A percentile compares a stretch with the other conserved stretches of the same genome.
Evolutionary conservation across 176 grass and related monocot genomes (phyloP).

Genomic region (Thinopyrum elongatum): DNA sequence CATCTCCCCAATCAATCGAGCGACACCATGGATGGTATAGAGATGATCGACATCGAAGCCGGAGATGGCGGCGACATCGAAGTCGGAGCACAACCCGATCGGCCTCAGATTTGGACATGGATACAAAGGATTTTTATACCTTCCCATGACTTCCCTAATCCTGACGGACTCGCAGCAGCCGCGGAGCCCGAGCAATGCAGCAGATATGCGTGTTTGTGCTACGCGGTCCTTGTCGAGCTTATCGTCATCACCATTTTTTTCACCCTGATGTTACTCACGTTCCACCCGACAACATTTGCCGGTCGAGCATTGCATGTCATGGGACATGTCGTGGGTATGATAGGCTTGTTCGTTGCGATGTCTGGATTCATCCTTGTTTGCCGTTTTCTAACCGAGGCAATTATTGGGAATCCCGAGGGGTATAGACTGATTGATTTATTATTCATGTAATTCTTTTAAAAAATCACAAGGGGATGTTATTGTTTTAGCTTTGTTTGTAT

Average conservation of each 20-base stretch:
- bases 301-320: background rate
- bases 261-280: background rate
- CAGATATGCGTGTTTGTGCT: background rate
- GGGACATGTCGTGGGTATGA: background rate
- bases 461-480: background rate
- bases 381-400: background rate
- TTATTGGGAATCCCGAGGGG: background rate
- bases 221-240: background rate
- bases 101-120: background rate
- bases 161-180: background rate
- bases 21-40: background rate
- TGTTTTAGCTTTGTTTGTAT: background rate
- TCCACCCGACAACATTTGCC: background rate
- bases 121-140: background rate
- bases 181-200: background rate
- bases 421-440: background rate
- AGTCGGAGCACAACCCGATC: background rate
- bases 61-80: background rate
- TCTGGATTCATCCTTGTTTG: background rate
- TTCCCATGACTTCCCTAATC: background rate
- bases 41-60: background rate
- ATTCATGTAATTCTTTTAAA: background rate
- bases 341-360: background rate
- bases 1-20: background rate
- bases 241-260: background rate